A percentile compares a stretch with the other conserved stretches of the same genome.
These are phyloP conservation scores for Pseudocercospora vitis DNA, from an alignment of 2,329 filamentous ascomycete genomes.

Conservation along the genomic window DNA sequence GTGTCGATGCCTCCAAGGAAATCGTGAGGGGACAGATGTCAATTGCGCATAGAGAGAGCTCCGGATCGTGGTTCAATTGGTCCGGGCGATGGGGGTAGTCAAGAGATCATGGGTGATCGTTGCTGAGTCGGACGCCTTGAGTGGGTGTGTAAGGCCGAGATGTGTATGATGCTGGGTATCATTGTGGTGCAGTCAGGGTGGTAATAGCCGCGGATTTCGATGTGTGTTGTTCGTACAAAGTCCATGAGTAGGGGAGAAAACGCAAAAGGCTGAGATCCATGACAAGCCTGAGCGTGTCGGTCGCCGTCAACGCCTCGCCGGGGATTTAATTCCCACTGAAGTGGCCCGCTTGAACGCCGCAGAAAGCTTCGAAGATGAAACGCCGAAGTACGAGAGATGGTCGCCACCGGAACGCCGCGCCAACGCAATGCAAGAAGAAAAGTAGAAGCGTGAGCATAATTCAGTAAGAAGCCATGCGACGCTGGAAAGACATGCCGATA, in stretches of 20 bases:
- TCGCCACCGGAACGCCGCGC: constrained; percentile 21
- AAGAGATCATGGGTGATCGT: constrained; percentile 17
- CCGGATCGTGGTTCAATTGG: constrained; percentile 16
- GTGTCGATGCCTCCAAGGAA: constrained; percentile 22
- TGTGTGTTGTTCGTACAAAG: constrained; percentile 22
- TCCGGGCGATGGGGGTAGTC: constrained; percentile 19
- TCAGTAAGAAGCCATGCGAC: constrained; percentile 42
- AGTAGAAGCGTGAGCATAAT: constrained; percentile 12
- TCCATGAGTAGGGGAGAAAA: constrained; percentile 25
- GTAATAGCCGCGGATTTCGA: constrained; percentile 14
- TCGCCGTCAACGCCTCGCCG: constrained; percentile 27
- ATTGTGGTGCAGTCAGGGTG: constrained; percentile 18
- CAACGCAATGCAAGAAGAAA: constrained; percentile 22
- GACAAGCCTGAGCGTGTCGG: constrained; percentile 19
- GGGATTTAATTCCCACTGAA: constrained; percentile 17
- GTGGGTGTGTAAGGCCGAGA: constrained; percentile 13
- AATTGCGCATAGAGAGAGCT: constrained; percentile 19
- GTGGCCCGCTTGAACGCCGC: constrained; percentile 32
- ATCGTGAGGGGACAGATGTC: constrained; percentile 23
- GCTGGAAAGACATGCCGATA: constrained; percentile 35
- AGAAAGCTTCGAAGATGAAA: constrained; percentile 16
- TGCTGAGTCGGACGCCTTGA: constrained; percentile 17
- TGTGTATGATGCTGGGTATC: constrained; percentile 25
- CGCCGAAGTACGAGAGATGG: constrained; percentile 13
- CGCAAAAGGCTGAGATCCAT: constrained; percentile 14